Percentiles rank a stretch among this genome's conserved stretches.
phyloP scores from a whole-genome alignment of 2,329 filamentous ascomycete species.

The Aspergillus sp. region DNA sequence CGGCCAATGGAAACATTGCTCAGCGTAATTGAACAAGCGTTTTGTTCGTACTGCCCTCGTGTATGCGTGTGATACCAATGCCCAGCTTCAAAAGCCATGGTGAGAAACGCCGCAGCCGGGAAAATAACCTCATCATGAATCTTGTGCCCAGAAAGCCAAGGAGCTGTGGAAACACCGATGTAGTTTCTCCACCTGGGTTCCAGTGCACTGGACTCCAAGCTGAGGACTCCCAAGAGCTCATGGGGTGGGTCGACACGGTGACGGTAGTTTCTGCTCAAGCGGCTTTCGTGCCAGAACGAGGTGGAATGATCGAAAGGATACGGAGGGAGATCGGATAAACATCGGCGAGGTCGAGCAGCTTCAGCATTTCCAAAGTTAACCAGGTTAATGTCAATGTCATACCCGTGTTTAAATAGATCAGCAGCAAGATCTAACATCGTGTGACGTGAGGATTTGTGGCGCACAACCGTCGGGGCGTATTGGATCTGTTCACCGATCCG shows the following conservation, averaged over 20 bases:
- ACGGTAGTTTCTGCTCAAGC: constrained; percentile 1
- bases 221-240: constrained; percentile 2
- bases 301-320: constrained; percentile 6
- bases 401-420: not conserved
- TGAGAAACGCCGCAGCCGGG: constrained; percentile 18
- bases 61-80: not conserved
- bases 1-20: not conserved
- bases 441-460: not conserved
- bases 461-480: not conserved
- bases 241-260: not conserved
- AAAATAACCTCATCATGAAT: constrained; percentile 18
- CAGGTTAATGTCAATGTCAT: not conserved
- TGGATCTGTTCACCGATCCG: not conserved
- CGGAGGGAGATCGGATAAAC: not conserved
- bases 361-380: not conserved
- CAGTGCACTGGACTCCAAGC: constrained; percentile 1
- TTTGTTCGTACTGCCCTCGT: not conserved
- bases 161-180: constrained; percentile 11
- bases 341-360: not conserved
- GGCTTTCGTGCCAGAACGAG: constrained; percentile 4
- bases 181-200: constrained; percentile 14
- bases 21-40: not conserved
- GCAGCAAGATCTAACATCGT: not conserved
- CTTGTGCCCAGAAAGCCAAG: constrained; percentile 20
- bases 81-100: constrained; percentile 8